Evolutionary conservation across 805 yeast species (phyloP), one percentile per base, ranked within the genome.

Genomic region (Kuraishia hungarica): DNA sequence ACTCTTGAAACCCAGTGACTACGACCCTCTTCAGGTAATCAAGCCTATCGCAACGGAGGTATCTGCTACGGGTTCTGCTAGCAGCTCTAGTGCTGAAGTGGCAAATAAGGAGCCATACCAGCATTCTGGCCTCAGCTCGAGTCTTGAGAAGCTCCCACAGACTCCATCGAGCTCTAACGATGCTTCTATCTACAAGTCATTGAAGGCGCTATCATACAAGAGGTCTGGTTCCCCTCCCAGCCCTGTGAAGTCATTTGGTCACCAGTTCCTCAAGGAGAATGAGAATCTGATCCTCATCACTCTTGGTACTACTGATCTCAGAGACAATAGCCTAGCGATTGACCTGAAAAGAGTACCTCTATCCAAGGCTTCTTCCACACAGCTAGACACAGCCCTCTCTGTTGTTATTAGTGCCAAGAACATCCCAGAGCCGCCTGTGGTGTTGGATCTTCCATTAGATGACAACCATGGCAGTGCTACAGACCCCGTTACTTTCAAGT

Each of bases 201-300:
- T 53, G 24, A 56, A 58, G 39, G 39, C 24, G 24, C 24, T 17
- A 5, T 20, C 35, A 13, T n/a, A 13, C 39, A 43, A 24, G 17
- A 22, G 53, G 19, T 7, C 22, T 46, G 39, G 17, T 17, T 52
- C 53, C 15, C 65, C 74, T 55, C 71, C 72, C 7, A 78, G 80
- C 53, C 86, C 90, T 1, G 80, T 89, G 54, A 90, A 88, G 67
- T 86, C 96, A 0, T 86, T 90, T 71, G 97, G 97, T 43, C 97
- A 91, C 66, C 75, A 86, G 47, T 89, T 81, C 65, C 75, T 92
- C 59, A 76, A 78, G 52, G 70, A 73, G 8, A 77, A 78, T 54
- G 92, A 89, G 63, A 80, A 89, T 1, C 71, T 92, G 62, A 74
- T 92, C n/a, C 72, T 92, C 57, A 80, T 92, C 39, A 89, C 96